These are phyloP conservation scores for Bjerkandera adusta DNA, from an alignment of 1,284 basidiomycete genomes.

Conservation along the genomic window DNA sequence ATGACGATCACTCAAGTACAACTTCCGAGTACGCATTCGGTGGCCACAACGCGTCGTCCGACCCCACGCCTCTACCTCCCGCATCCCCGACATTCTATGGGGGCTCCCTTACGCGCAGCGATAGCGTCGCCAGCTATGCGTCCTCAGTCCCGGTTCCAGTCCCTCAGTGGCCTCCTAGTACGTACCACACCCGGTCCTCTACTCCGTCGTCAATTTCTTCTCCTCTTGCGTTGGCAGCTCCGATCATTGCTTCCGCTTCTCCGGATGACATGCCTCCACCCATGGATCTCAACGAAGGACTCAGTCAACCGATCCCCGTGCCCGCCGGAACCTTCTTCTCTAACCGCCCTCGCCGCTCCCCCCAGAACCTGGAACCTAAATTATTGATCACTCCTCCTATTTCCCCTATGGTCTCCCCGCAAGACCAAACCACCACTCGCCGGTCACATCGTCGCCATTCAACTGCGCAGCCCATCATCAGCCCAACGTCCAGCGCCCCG, in stretches of 20 bases:
- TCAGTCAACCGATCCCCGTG: conserved; percentile 27
- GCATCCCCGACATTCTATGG: conserved; percentile 51
- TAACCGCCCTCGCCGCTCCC: conserved; percentile 59
- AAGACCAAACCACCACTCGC: conserved; percentile 47
- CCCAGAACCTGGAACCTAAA: conserved; percentile 65
- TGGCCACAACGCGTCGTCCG: conserved; percentile 44
- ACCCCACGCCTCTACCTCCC: conserved; percentile 68
- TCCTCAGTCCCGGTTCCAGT: conserved; percentile 27
- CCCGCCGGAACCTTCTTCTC: conserved; percentile 16
- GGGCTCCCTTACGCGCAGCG: conserved; percentile 21
- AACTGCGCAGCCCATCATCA: conserved; percentile 63
- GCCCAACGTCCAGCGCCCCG: conserved; percentile 54
- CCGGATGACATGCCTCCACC: conserved; percentile 55
- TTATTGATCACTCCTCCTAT: conserved; percentile 70
- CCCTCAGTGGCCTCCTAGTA: conserved; percentile 39
- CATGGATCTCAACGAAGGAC: conserved; percentile 59
- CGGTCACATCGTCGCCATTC: conserved; percentile 70
- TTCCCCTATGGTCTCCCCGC: conserved; percentile 65
- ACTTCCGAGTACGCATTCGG: conserved; percentile 64
- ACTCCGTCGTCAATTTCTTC: conserved; percentile 84
- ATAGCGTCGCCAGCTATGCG: conserved; percentile 28
- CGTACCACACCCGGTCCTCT: conserved; percentile 72
- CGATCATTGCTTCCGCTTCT: conserved; percentile 69
- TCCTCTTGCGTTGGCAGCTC: conserved; percentile 75
- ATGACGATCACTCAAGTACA: conserved; percentile 57